phyloP scores from a whole-genome alignment of 2,329 filamentous ascomycete species.

The Magnaporthiopsis poae region DNA sequence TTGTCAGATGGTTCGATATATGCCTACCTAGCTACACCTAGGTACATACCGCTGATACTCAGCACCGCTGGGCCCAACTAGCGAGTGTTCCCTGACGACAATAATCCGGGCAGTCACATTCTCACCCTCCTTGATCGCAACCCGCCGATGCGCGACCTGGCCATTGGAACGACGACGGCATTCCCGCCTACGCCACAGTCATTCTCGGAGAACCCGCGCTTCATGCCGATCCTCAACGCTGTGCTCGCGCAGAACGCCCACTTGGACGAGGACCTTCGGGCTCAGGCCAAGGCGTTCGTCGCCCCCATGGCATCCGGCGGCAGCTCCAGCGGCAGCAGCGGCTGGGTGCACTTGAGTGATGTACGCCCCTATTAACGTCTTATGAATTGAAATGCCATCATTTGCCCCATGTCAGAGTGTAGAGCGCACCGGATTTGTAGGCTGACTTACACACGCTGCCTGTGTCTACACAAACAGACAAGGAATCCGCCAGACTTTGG shows the following conservation, averaged over 20 bases:
- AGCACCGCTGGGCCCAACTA: conserved; percentile 18
- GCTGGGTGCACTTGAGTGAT: conserved; percentile 57
- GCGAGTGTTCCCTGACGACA: conserved; percentile 48
- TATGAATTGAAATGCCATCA: neutral
- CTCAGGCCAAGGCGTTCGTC: conserved; percentile 50
- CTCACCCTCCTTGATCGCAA: conserved; percentile 50
- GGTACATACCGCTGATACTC: no score
- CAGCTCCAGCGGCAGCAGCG: conserved; percentile 41
- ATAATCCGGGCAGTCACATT: conserved; percentile 37
- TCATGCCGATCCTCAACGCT: conserved; percentile 31
- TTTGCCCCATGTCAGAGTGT: neutral
- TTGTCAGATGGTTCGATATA: no score
- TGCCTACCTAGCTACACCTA: no score
- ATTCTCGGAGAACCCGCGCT: conserved; percentile 49
- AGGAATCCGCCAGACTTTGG: conserved; percentile 58
- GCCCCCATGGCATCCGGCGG: conserved; percentile 36
- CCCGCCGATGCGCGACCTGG: conserved; percentile 43
- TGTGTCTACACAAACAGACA: conserved; percentile 15
- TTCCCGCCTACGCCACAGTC: conserved; percentile 52
- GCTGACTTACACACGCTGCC: neutral
- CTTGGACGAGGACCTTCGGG: conserved; percentile 18
- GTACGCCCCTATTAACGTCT: conserved; percentile 11
- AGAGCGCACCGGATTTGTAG: neutral
- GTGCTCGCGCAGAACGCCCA: conserved; percentile 23
- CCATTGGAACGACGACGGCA: conserved; percentile 48